Conservation (phyloP, 768 basidiomycete genomes). For the Porpolomopsis calyptriformis region DNA sequence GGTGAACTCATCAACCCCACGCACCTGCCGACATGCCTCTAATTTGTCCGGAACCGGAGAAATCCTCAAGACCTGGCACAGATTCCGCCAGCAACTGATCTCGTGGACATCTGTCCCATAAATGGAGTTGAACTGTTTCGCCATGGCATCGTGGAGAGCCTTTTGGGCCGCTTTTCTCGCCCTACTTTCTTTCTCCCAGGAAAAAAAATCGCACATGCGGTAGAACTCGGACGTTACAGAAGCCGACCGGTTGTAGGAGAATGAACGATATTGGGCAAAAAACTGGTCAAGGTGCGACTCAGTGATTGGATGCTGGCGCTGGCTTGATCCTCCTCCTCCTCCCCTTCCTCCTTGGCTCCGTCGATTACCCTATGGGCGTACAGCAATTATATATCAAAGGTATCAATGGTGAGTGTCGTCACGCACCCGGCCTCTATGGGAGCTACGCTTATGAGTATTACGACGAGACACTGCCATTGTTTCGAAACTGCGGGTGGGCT, state of each 20-base stretch:
- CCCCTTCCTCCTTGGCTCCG: no score
- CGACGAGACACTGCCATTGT: no score
- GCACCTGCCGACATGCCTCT: conserved; percentile 18
- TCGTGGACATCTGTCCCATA: conserved; percentile 25
- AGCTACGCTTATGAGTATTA: no score
- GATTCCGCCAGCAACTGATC: conserved; percentile 10
- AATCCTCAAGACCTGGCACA: conserved; percentile 16
- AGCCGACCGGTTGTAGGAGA: conserved; percentile 7
- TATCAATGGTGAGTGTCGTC: no score
- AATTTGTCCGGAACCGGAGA: conserved; percentile 21
- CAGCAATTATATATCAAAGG: no score
- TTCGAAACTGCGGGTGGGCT: no score
- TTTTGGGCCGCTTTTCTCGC: conserved; percentile 12
- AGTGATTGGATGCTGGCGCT: no score
- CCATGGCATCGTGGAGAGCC: conserved; percentile 21
- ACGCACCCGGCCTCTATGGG: no score
- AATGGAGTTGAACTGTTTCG: conserved; percentile 21
- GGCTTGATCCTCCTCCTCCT: no score
- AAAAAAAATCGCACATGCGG: conserved; percentile 11
- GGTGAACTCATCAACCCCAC: conserved; percentile 1
- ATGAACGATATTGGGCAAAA: conserved; percentile 11
- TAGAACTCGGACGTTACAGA: conserved; percentile 10
- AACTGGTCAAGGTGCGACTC: no score
- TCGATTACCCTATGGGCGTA: no score
- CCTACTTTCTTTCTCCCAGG: conserved; percentile 7